Evolutionary conservation across 257 asterid species (phyloP).

Genomic region (Petunia axillaris): DNA sequence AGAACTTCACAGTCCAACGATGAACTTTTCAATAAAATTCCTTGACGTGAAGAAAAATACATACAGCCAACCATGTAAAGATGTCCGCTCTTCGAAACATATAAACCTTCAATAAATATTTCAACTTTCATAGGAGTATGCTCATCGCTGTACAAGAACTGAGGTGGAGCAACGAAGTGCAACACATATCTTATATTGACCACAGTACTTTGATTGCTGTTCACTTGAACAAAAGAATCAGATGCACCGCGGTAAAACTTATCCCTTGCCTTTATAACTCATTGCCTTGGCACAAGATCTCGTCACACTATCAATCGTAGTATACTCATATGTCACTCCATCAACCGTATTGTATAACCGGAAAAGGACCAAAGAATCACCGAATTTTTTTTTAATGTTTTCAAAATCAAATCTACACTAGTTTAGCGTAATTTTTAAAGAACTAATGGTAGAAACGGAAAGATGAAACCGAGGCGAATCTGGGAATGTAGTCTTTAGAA

Average conservation of each 20-base stretch:
- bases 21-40: constrained; percentile 36
- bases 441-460: too few species aligned
- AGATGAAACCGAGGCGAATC: too few species aligned
- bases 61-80: constrained; percentile 90
- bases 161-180: constrained; percentile 43
- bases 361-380: too few species aligned
- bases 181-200: constrained; percentile 65
- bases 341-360: background rate
- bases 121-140: constrained; percentile 42
- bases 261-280: constrained; percentile 42
- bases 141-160: constrained; percentile 54
- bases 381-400: too few species aligned
- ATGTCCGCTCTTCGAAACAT: constrained; percentile 62
- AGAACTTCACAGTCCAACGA: constrained; percentile 71
- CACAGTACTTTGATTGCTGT: constrained; percentile 39
- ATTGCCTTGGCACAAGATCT: constrained; percentile 55
- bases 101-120: constrained; percentile 81
- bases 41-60: constrained; percentile 47
- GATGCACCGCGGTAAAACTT: constrained; percentile 36
- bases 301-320: constrained; percentile 55
- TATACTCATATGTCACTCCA: constrained; percentile 60
- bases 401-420: too few species aligned
- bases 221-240: constrained; percentile 37
- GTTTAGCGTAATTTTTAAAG: too few species aligned
- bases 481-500: too few species aligned